A percentile compares a stretch with the other conserved stretches of the same genome.
phyloP scores from a whole-genome alignment of 805 yeast species.

The Barnettozyma vustinii region DNA sequence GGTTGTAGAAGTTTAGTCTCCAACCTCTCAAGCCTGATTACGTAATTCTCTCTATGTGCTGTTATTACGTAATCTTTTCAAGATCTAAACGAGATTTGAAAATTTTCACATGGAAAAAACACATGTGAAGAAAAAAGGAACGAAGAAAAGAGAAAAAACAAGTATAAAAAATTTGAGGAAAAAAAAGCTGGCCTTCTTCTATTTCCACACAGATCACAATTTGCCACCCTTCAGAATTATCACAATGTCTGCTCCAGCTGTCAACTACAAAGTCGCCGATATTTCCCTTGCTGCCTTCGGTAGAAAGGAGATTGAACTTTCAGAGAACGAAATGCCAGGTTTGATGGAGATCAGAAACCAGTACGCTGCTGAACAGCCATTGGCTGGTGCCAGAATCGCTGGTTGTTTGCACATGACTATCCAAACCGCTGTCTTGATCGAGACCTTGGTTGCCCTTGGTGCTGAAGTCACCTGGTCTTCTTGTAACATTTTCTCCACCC shows the following conservation, averaged over 20 bases:
- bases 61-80: background rate
- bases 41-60: no score
- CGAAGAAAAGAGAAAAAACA: background rate
- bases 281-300: constrained; percentile 98
- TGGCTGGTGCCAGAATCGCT: constrained; percentile 97
- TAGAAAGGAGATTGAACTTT: constrained; percentile 97
- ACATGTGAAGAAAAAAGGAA: background rate
- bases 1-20: no score
- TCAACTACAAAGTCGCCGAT: constrained; percentile 93
- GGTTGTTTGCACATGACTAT: constrained; percentile 99
- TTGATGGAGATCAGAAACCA: constrained; percentile 93
- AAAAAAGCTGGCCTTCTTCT: background rate
- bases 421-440: constrained; percentile 98
- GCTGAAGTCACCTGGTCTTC: constrained; percentile 99
- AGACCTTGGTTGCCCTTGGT: constrained; percentile 94
- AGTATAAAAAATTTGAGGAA: background rate
- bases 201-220: background rate
- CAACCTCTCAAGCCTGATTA: no score
- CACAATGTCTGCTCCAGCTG: constrained; percentile 54
- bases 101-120: background rate
- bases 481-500: constrained; percentile 98
- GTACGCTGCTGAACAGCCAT: constrained; percentile 89
- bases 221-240: background rate
- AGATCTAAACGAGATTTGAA: constrained; percentile 1
- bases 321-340: constrained; percentile 99